Conservation (phyloP, 1,284 basidiomycete species). For the Apiotrichum gracile region DNA sequence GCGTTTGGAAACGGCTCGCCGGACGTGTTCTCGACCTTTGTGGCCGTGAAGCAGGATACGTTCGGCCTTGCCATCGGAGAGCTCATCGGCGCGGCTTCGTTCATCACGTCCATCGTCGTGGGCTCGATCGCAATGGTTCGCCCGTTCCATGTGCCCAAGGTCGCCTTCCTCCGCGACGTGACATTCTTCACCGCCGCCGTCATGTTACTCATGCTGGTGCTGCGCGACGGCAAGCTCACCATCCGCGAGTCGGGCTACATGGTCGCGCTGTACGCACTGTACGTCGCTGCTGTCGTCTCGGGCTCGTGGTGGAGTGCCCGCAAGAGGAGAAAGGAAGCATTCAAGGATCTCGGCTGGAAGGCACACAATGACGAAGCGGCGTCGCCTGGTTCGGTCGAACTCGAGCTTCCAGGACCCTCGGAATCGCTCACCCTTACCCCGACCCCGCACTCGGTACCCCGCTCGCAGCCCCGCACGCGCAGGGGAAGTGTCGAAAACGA, state of each 20-base stretch:
- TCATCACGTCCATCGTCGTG: constrained; percentile 91
- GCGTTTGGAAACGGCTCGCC: constrained; percentile 92
- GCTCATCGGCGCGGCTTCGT: constrained; percentile 87
- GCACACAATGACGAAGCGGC: constrained; percentile 2
- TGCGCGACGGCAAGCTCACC: constrained; percentile 70
- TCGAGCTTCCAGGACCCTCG: neutral
- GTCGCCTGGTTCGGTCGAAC: neutral
- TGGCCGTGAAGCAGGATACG: constrained; percentile 78
- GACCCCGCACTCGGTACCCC: no score
- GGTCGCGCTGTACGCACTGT: constrained; percentile 68
- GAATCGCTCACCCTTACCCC: neutral
- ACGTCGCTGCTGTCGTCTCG: constrained; percentile 70
- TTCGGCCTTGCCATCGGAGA: constrained; percentile 91
- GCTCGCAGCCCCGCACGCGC: no score
- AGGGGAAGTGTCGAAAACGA: neutral
- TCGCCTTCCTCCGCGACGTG: constrained; percentile 84
- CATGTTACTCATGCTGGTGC: constrained; percentile 62
- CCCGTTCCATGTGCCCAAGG: constrained; percentile 75
- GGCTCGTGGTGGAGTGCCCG: constrained; percentile 66
- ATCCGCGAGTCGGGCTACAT: constrained; percentile 69
- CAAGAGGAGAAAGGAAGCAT: constrained; percentile 44
- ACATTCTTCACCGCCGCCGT: constrained; percentile 86
- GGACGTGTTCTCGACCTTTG: constrained; percentile 90
- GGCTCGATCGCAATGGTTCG: constrained; percentile 94
- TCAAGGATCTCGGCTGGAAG: constrained; percentile 15